Evolutionary conservation across 306 rosid species (phyloP).

Genomic region (Datisca glomerata): DNA sequence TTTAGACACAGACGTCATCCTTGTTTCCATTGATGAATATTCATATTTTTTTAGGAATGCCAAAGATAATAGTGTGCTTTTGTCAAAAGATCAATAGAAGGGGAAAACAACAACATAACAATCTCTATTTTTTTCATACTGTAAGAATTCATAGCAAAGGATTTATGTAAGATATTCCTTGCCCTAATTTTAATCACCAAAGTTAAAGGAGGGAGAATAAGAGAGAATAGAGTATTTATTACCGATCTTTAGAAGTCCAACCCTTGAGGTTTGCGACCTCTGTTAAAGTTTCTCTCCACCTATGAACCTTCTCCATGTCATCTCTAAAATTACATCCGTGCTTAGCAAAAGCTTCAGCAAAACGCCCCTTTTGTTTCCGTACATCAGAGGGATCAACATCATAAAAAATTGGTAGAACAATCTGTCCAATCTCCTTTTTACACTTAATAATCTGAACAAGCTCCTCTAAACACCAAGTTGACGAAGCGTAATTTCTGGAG

Average conservation of each 20-base stretch:
- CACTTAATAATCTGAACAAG: not conserved
- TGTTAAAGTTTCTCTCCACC: not conserved
- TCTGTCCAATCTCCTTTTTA: not conserved
- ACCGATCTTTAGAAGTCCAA: not conserved
- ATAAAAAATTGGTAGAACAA: not conserved
- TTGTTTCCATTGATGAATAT: not conserved
- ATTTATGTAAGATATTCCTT: too few species aligned
- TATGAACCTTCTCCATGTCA: not conserved
- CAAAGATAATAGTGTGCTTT: too few species aligned
- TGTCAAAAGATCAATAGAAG: not conserved
- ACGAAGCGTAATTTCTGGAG: not conserved
- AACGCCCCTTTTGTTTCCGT: not conserved
- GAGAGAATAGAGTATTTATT: not conserved
- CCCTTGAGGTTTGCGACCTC: not conserved
- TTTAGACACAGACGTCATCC: not conserved
- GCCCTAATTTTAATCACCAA: too few species aligned
- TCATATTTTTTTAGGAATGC: not conserved
- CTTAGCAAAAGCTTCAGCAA: not conserved
- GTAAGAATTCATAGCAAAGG: too few species aligned
- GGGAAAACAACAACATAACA: not conserved
- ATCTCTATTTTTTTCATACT: not conserved
- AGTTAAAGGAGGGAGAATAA: too few species aligned
- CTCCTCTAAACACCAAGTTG: not conserved
- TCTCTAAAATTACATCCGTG: not conserved
- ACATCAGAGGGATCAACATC: constrained; percentile 1